Base-by-base conservation (phyloP, 2,329 filamentous ascomycete genomes). In the Exophiala sp. region DNA sequence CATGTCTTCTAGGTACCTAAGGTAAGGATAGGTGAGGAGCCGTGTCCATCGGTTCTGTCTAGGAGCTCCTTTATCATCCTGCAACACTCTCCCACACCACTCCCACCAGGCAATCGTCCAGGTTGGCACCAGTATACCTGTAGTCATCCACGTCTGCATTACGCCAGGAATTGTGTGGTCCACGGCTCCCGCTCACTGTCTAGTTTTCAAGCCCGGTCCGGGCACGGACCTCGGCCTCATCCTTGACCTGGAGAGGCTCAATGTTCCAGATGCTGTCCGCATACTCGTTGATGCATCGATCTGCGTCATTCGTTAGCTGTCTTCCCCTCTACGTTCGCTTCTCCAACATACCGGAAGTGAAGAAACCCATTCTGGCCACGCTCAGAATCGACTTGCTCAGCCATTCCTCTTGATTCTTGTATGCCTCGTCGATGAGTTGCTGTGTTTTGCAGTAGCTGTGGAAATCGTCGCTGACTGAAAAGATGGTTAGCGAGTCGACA, bases 251-350 rank as follows among this genome's bases (percentile, higher is more conserved):
- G 47, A 93, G 68, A 22, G 91, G 90, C 74, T 97, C 91, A 32
- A 95, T 76, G 65, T 97, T 97, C 93, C 93, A 98, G 67, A 98
- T 96, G 57, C 78, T 83, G 68, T 98, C 91, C 0, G 93, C 93
- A 71, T 98, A 98, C 76, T 96, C 90, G 63, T 91, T 88, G 68
- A 97, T 96, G 71, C 91, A 95, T 32, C 91, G 80, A 68, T 97
- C 91, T 57, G 34, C 23, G 27, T 9, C 3, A 3, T 11, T 29
- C n/a, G 43, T 57, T 22, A 57, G 52, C 32, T 2, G 13, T 18
- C 4, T 19, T 11, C 5, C 2, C 6, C n/a, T 2, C 27, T n/a
- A 40, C 23, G 2, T 32, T 4, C 14, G 10, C 9, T 9, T 2
- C 18, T 13, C 11, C 3, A 16, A 46, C 54, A 21, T 53, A 58